Evolutionary conservation across 1,139 yeast species (phyloP), one percentile per base, ranked within the genome.

Genomic region (Diutina pseudorugosa): DNA sequence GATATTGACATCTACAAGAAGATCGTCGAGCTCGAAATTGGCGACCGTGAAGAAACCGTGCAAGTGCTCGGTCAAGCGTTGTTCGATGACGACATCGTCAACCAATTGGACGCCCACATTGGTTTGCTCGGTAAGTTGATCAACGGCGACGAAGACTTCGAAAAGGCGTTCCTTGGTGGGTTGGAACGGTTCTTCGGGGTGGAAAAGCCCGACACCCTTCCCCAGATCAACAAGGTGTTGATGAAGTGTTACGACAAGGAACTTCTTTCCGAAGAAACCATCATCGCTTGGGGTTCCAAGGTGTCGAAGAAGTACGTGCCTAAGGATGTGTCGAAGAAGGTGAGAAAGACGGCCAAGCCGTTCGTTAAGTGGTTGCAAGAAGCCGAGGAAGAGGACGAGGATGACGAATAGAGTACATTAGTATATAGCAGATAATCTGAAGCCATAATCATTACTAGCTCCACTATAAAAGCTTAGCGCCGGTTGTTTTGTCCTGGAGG

Each of bases 291-390:
- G 91, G 98, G 97, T 60, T 79, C 93, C 54, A 90, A 89, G 69
- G 90, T 89, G 51, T 86, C 96, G 52, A 90, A 90, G 75, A 91
- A 90, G 71, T 93, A 85, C 62, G 97, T 91, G 56, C 88, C 95
- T 57, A 93, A 91, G 73, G 96, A 90, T 52, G 77, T 82, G 50
- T 85, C 95, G 52, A 91, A 91, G 73, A 91, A 89, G 77, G 96
- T 93, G 53, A 87, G 97, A 71, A 88, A 84, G 70, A 95, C 96
- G 51, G 97, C 97, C 56, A 90, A 89, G 72, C 96, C 98, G 45
- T 93, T 93, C 71, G 73, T 93, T 58, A 83, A 85, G 61, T 93
- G 98, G 98, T 80, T 93, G 60, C 84, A 89, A 65, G 93, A 86
- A 68, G 98, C 98, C 55, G 98, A 90, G 59, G 78, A 73, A 61